A percentile compares a stretch with the other conserved stretches of the same genome.
Evolutionary conservation across 805 yeast genomes (phyloP).

Genomic region (Candida berthetii): DNA sequence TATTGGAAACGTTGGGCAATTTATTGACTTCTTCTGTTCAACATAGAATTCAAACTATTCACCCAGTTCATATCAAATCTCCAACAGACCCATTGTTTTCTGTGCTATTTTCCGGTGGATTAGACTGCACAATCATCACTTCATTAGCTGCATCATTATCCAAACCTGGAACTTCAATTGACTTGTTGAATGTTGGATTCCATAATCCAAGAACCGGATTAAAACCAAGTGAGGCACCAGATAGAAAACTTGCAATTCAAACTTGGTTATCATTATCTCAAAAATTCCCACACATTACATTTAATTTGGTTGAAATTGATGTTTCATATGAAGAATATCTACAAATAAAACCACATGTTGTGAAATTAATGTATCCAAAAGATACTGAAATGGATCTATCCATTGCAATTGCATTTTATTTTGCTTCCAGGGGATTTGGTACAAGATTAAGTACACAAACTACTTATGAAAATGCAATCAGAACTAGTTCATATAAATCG

Average conservation of each 20-base stretch:
- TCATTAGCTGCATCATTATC: constrained; percentile 36
- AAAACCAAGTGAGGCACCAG: constrained; percentile 70
- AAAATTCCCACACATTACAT: constrained; percentile 32
- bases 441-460: constrained; percentile 7
- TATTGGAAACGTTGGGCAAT: constrained; percentile 17
- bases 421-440: constrained; percentile 67
- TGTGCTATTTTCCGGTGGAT: constrained; percentile 87
- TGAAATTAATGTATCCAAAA: constrained; percentile 71
- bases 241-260: constrained; percentile 64
- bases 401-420: constrained; percentile 92
- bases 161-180: constrained; percentile 36
- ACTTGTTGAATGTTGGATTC: constrained; percentile 88
- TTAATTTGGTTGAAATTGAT: constrained; percentile 60
- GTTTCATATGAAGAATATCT: constrained; percentile 67
- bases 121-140: constrained; percentile 85
- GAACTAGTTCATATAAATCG: constrained; percentile 34
- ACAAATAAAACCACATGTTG: constrained; percentile 42
- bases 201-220: constrained; percentile 77
- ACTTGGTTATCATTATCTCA: constrained; percentile 49
- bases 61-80: constrained; percentile 40
- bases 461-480: constrained; percentile 7
- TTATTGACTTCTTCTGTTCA: constrained; percentile 32
- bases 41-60: constrained; percentile 52
- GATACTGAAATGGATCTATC: constrained; percentile 93
- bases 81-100: constrained; percentile 35